Base-by-base conservation (phyloP, 768 basidiomycete species). In the Lactarius indigo region DNA sequence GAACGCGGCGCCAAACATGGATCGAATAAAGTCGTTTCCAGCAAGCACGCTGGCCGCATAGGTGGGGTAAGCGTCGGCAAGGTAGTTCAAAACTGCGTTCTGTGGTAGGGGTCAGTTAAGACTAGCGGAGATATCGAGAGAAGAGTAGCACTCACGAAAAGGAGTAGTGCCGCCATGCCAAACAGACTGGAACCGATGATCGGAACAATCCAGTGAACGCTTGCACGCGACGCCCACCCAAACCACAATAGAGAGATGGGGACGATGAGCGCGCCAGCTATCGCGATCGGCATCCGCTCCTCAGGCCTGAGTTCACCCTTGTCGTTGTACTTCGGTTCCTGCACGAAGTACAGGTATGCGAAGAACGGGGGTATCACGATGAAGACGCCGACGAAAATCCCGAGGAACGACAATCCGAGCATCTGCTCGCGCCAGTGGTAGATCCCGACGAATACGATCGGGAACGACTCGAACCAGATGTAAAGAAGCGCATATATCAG, bases 121-220 rank as follows among this genome's bases (percentile, higher is more conserved):
- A 1, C 5, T 17, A 39, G 55, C 50, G 72, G 75, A 65, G 70
- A 73, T 7, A 75, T 66, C 3, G 69, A 64, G 12, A 71, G 70
- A 37, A 37, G 37, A 52, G 72, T 71, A 71, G 1, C 0, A 68
- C 69, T 50, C 35, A 69, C 69, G 42, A 79, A 78, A 60, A 73
- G 73, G 47, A 77, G 73, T 64, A 75, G 75, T 18, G 76, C 72
- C n/a, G 76, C 75, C 6, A 74, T 69, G 41, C 73, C 68, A 68
- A 77, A 78, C 15, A 78, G 68, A 15, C 74, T 69, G 12, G 76
- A 74, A 17, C 75, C 76, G 60, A 78, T 73, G 61, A 76, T 68
- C 33, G 78, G 76, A 0, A 74, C 74, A 44, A 79, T 79, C 78
- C 78, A 78, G 58, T 75, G 76, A 0, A 79, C 64, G 60, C 64